Percentiles rank a stretch among this genome's conserved stretches.
Evolutionary conservation across 2,329 filamentous ascomycete genomes (phyloP).

Genomic region (Aspergillus sp.): DNA sequence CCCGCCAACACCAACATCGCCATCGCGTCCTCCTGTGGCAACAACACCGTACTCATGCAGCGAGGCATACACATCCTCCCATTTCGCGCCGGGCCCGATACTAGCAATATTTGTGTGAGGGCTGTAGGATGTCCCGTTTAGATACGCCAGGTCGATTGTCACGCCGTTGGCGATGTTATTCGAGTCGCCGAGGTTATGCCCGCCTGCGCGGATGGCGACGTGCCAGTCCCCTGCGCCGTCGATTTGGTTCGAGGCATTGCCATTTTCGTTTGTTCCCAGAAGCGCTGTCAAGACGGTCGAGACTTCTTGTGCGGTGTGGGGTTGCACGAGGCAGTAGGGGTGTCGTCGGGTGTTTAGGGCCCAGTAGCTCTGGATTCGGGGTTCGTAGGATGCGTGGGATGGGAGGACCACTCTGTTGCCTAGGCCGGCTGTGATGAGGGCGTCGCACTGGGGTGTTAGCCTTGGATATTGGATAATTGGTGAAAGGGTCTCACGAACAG

Average conservation of each 20-base stretch:
- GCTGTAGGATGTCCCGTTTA: neutral
- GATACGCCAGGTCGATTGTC: neutral
- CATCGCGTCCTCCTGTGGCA: neutral
- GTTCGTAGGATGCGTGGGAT: neutral
- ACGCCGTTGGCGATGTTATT: neutral
- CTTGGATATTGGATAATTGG: neutral
- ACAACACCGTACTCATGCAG: neutral
- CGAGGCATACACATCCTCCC: neutral
- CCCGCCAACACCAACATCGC: neutral
- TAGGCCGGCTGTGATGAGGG: neutral
- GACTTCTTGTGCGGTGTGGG: neutral
- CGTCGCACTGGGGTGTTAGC: neutral
- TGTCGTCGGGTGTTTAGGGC: neutral
- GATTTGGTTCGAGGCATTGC: too few species aligned
- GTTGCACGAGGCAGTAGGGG: neutral
- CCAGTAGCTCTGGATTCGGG: neutral
- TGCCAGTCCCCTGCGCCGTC: neutral
- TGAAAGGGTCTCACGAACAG: neutral
- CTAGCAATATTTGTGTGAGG: neutral
- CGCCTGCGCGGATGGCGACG: neutral
- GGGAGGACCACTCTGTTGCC: neutral
- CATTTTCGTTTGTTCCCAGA: neutral
- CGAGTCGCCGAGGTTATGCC: neutral
- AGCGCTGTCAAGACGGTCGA: neutral
- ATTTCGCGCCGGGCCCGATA: neutral